These are phyloP conservation scores for Meyerozyma elateridarum DNA, from an alignment of 1,139 yeast genomes.

Conservation along the genomic window DNA sequence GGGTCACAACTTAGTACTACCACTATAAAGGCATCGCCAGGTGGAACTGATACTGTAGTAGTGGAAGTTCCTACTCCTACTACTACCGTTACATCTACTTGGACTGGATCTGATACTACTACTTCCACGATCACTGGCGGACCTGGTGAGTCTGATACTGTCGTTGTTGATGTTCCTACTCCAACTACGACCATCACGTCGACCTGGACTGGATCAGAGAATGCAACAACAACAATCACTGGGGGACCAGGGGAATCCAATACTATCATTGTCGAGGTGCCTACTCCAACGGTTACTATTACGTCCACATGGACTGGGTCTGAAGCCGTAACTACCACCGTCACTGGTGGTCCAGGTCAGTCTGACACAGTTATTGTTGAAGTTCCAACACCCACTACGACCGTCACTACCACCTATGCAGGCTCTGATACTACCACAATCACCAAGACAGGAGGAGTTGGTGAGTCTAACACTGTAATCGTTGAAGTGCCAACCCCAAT, in stretches of 20 bases:
- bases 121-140: conserved; percentile 5
- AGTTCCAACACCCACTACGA: conserved; percentile 7
- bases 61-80: conserved; percentile 7
- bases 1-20: conserved; percentile 10
- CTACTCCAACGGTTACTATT: conserved; percentile 4
- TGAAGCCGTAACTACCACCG: conserved; percentile 4
- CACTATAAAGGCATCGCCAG: conserved; percentile 13
- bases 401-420: conserved; percentile 7
- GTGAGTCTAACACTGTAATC: conserved; percentile 10
- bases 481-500: conserved; percentile 7
- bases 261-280: conserved; percentile 7
- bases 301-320: conserved; percentile 4
- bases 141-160: conserved; percentile 14
- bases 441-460: conserved; percentile 9
- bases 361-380: conserved; percentile 9
- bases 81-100: conserved; percentile 18
- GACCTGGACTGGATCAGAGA: conserved; percentile 5
- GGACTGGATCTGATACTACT: conserved; percentile 18
- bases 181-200: conserved; percentile 11
- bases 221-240: conserved; percentile 4
- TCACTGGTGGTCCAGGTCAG: conserved; percentile 7
- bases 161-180: conserved; percentile 15
- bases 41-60: conserved; percentile 10
- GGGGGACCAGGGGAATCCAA: conserved; percentile 1
- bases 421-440: conserved; percentile 2